A percentile compares a stretch with the other conserved stretches of the same genome.
Evolutionary conservation across 768 basidiomycete genomes (phyloP).

Genomic region (Tylopilus vinaceipallidus): DNA sequence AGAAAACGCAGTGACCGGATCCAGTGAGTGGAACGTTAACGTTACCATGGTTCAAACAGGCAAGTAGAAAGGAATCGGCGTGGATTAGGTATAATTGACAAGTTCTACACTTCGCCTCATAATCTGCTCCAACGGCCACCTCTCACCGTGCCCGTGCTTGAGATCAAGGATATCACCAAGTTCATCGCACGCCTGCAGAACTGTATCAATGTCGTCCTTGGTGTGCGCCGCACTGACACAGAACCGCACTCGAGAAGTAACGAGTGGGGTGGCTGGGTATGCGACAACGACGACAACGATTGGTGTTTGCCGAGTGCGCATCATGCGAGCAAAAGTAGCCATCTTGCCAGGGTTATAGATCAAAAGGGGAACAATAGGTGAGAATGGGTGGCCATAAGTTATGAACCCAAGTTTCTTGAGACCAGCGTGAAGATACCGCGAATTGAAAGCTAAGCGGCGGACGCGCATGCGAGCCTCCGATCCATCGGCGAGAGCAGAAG

Average conservation of each 20-base stretch:
- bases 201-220: slow-evolving; percentile 89
- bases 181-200: slow-evolving; percentile 88
- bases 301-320: slow-evolving; percentile 72
- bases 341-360: slow-evolving; percentile 95
- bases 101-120: slow-evolving; percentile 71
- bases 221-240: slow-evolving; percentile 95
- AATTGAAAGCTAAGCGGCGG: slow-evolving; percentile 90
- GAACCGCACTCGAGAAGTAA: slow-evolving; percentile 87
- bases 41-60: not conserved
- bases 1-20: slow-evolving; percentile 4
- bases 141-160: slow-evolving; percentile 71
- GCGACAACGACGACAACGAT: slow-evolving; percentile 89
- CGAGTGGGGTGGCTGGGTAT: slow-evolving; percentile 87
- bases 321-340: slow-evolving; percentile 86
- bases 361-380: slow-evolving; percentile 90
- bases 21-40: slow-evolving; percentile 1
- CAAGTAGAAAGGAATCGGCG: not conserved
- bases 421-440: slow-evolving; percentile 84
- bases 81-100: slow-evolving; percentile 40
- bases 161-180: slow-evolving; percentile 87
- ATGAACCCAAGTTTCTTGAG: slow-evolving; percentile 94
- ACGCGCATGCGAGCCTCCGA: slow-evolving; percentile 80
- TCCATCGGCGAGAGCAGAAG: slow-evolving; percentile 73
- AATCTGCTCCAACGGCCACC: slow-evolving; percentile 81
- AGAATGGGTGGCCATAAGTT: slow-evolving; percentile 87